Evolutionary conservation across 345 rosid genomes (phyloP), one percentile per base, ranked within the genome.

Genomic region (Sisymbrium altissimum): DNA sequence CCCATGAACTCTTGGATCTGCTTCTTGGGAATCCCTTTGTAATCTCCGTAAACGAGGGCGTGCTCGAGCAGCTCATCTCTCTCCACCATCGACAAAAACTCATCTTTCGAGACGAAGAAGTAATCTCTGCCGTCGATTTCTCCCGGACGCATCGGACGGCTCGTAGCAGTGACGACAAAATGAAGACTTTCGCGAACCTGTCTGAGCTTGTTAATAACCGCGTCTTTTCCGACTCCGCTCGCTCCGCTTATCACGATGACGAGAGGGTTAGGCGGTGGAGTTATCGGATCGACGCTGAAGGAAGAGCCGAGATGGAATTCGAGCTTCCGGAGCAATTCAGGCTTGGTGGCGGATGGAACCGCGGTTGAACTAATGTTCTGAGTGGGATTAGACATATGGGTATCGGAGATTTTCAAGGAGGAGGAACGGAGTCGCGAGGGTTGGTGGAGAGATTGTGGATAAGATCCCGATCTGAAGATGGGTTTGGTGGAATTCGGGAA

Each of bases 171-270:
- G 11, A 93, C 98, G 4, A 89, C 96, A 41, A 91, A 93, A 73
- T 87, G 96, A 32, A 91, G 81, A 36, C 82, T 78, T 18, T 83
- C 68, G 8, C 94, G 78, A 1, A 68, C 78, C 59, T 93, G 88
- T 39, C 84, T 79, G 61, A 93, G 83, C 43, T 82, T 83, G 18
- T 72, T 85, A 64, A 93, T 91, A 40, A 93, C 88, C 6, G 98
- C 89, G 46, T 93, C 98, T 81, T 93, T 93, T 8, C 98, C 97
- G 1, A 89, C 98, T 11, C 98, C 96, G 38, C 97, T 90, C 0
- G 98, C 94, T 10, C 98, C 97, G 21, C 97, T 87, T 10, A 93
- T 86, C 6, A 93, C 97, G 33, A 91, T 76, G 68, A 93, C 55
- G 69, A 91, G 93, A 38, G 53, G 53, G 53, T 74, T 82, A 9